These are phyloP conservation scores for Auricularia cornea DNA, from an alignment of 768 basidiomycete genomes.

Conservation along the genomic window DNA sequence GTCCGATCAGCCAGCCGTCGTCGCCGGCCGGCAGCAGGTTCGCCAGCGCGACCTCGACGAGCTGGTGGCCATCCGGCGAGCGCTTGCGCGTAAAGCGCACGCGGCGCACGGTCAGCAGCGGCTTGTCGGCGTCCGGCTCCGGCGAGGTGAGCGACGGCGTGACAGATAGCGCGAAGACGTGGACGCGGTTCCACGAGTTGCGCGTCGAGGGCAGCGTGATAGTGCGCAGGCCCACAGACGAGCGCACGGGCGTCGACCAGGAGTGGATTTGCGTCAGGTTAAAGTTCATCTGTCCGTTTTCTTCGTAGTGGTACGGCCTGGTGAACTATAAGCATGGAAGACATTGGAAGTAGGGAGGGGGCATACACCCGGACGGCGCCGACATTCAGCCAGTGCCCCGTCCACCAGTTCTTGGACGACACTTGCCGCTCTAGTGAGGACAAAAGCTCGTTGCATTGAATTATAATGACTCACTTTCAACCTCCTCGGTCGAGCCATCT, in stretches of 20 bases:
- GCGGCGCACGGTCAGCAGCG: conserved; percentile 18
- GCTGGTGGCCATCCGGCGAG: conserved; percentile 35
- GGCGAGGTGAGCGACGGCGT: conserved; percentile 2
- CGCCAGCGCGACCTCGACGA: conserved; percentile 42
- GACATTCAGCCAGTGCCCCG: conserved; percentile 15
- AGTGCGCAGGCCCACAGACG: conserved; percentile 32
- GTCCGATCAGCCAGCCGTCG: conserved; percentile 21
- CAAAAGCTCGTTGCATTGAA: too few relatives aligned
- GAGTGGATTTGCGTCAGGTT: conserved; percentile 15
- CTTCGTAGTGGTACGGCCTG: conserved; percentile 14
- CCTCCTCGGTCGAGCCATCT: conserved; percentile 10
- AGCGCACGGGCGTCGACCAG: conserved; percentile 17
- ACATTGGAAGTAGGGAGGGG: not conserved
- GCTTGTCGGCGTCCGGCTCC: not conserved
- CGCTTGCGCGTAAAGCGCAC: conserved; percentile 40
- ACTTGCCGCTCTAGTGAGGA: conserved; percentile 1
- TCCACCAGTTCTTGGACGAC: conserved; percentile 16
- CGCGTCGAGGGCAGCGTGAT: conserved; percentile 19
- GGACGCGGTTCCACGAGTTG: conserved; percentile 11
- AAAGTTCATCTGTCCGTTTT: conserved; percentile 8
- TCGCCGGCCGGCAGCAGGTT: conserved; percentile 36
- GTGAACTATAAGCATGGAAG: not conserved
- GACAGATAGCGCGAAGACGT: conserved; percentile 13
- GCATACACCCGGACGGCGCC: conserved; percentile 13
- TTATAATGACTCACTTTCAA: conserved; percentile 7